Evolutionary conservation across 2,329 filamentous ascomycete species (phyloP).

Genomic region (Penicillium verrucosum): DNA sequence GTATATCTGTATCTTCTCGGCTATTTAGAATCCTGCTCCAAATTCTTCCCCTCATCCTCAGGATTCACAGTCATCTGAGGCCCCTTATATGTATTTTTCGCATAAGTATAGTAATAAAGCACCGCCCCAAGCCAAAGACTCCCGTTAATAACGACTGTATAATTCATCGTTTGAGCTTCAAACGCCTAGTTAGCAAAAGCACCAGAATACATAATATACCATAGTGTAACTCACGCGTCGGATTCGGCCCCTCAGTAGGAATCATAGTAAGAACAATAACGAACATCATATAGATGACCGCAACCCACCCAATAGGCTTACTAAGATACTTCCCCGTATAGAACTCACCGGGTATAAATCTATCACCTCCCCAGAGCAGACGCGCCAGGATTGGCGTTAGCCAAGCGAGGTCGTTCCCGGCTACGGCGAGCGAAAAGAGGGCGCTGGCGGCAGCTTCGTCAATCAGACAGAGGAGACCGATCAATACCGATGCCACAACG

Average conservation of each 20-base stretch:
- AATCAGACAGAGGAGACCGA: constrained; percentile 58
- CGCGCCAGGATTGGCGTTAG: constrained; percentile 55
- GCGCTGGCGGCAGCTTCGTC: constrained; percentile 55
- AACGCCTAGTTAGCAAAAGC: not conserved
- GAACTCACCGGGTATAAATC: constrained; percentile 58
- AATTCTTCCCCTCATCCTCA: constrained; percentile 17
- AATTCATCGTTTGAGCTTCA: constrained; percentile 54
- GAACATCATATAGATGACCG: constrained; percentile 54
- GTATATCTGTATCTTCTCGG: not conserved
- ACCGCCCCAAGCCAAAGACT: constrained; percentile 56
- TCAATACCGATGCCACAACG: constrained; percentile 49
- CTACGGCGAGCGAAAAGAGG: constrained; percentile 52
- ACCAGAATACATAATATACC: not conserved
- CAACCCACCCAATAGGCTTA: constrained; percentile 52
- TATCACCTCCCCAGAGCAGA: constrained; percentile 55
- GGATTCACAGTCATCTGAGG: constrained; percentile 56
- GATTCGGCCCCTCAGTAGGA: constrained; percentile 54
- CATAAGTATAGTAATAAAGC: constrained; percentile 55
- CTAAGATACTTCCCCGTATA: constrained; percentile 54
- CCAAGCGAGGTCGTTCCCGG: constrained; percentile 60
- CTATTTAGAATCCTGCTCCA: not conserved
- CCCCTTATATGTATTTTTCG: constrained; percentile 59
- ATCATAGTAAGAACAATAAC: constrained; percentile 58
- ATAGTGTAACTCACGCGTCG: constrained; percentile 37
- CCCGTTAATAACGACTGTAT: constrained; percentile 59